A percentile compares a stretch with the other conserved stretches of the same genome.
Evolutionary conservation across 805 yeast species (phyloP).

Genomic region (Kregervanrija fluxuum): DNA sequence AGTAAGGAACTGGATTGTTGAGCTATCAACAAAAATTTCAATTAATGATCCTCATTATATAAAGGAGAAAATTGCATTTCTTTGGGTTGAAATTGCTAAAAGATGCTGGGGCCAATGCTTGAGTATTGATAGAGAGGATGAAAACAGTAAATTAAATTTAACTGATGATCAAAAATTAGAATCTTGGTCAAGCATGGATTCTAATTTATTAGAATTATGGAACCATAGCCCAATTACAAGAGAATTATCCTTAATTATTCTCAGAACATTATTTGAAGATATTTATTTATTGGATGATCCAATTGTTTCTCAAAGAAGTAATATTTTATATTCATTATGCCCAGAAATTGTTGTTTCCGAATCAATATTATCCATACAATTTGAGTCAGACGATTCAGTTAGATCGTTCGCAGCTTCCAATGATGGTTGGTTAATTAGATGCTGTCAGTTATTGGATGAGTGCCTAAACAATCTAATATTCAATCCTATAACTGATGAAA

Average conservation of each 20-base stretch:
- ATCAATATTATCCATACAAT: slow-evolving; percentile 50
- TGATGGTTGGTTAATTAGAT: slow-evolving; percentile 82
- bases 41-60: slow-evolving; percentile 80
- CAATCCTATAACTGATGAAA: neutral
- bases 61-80: slow-evolving; percentile 79
- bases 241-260: slow-evolving; percentile 69
- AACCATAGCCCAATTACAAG: slow-evolving; percentile 51
- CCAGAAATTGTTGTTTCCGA: slow-evolving; percentile 77
- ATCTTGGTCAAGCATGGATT: slow-evolving; percentile 89
- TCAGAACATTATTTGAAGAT: slow-evolving; percentile 88
- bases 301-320: slow-evolving; percentile 71
- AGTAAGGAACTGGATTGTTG: slow-evolving; percentile 78
- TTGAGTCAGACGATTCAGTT: slow-evolving; percentile 60
- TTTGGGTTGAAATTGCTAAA: slow-evolving; percentile 91
- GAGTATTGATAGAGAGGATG: slow-evolving; percentile 6
- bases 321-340: slow-evolving; percentile 73
- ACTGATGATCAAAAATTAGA: slow-evolving; percentile 44
- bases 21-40: slow-evolving; percentile 54
- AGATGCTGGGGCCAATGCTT: slow-evolving; percentile 81
- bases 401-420: slow-evolving; percentile 56
- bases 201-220: slow-evolving; percentile 72
- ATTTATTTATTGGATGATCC: slow-evolving; percentile 88
- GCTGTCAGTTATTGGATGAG: slow-evolving; percentile 51
- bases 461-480: slow-evolving; percentile 25
- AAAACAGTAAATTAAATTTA: slow-evolving; percentile 8